A percentile compares a stretch with the other conserved stretches of the same genome.
phyloP scores from a whole-genome alignment of 257 asterid genomes.

The Jacaranda mimosifolia region DNA sequence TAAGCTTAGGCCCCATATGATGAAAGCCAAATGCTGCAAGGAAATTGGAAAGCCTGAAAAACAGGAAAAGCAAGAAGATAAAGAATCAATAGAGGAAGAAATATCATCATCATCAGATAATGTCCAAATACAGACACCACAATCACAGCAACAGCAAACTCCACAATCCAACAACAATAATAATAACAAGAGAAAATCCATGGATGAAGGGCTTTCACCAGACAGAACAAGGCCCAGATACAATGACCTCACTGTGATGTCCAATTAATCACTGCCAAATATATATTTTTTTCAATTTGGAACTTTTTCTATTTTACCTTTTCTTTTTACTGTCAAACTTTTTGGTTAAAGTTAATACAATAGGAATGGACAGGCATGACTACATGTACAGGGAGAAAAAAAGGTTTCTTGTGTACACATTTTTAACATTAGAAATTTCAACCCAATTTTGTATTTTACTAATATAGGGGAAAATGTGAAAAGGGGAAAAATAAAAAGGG shows the following conservation, averaged over 20 bases:
- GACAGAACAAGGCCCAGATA: slow-evolving; percentile 71
- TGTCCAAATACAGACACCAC: slow-evolving; percentile 17
- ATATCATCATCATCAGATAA: not conserved
- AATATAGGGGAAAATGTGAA: not conserved
- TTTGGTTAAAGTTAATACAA: slow-evolving; percentile 25
- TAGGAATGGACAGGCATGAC: not conserved
- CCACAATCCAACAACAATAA: slow-evolving; percentile 35
- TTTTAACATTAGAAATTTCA: slow-evolving; percentile 21
- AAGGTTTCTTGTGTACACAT: slow-evolving; percentile 23
- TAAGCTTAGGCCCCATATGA: slow-evolving; percentile 83
- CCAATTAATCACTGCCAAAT: slow-evolving; percentile 44
- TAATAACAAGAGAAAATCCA: slow-evolving; percentile 62
- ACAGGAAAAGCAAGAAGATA: slow-evolving; percentile 39
- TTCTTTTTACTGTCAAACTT: not conserved
- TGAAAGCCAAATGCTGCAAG: slow-evolving; percentile 61
- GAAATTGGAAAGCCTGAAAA: slow-evolving; percentile 47
- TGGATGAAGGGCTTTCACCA: slow-evolving; percentile 69
- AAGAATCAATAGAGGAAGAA: slow-evolving; percentile 17
- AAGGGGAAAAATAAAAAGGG: not conserved
- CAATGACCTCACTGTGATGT: slow-evolving; percentile 59
- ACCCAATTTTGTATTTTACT: slow-evolving; percentile 41
- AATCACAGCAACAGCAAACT: slow-evolving; percentile 33
- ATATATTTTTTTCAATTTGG: not conserved
- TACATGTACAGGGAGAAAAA: slow-evolving; percentile 35
- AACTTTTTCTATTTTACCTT: not conserved